Conservation (phyloP, 352 stramenopile genomes). For the Phytophthora pini region DNA sequence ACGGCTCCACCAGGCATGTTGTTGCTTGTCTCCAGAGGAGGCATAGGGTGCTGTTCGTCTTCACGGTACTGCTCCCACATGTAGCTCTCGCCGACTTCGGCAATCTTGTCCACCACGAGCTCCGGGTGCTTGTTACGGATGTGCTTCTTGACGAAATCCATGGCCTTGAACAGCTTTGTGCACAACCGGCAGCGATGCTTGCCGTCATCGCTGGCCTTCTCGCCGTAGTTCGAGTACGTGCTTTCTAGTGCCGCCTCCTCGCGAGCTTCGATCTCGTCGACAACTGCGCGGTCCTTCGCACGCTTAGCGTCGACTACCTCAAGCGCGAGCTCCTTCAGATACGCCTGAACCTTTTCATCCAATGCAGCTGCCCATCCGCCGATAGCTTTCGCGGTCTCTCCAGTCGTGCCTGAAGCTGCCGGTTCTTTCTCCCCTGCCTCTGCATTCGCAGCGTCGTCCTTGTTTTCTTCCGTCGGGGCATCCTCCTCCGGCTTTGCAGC, state of each 20-base stretch:
- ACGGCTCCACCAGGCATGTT: slow-evolving; percentile 57
- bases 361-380: slow-evolving; percentile 78
- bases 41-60: slow-evolving; percentile 78
- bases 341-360: slow-evolving; percentile 79
- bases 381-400: slow-evolving; percentile 51
- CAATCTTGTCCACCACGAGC: slow-evolving; percentile 83
- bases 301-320: slow-evolving; percentile 56
- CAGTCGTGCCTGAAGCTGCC: slow-evolving; percentile 5
- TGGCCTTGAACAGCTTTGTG: slow-evolving; percentile 88
- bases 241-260: slow-evolving; percentile 77
- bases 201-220: slow-evolving; percentile 83
- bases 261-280: slow-evolving; percentile 77
- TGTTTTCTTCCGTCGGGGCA: slow-evolving; percentile 27
- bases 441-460: slow-evolving; percentile 24
- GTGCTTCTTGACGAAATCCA: slow-evolving; percentile 91
- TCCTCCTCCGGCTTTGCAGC: slow-evolving; percentile 16
- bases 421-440: slow-evolving; percentile 32
- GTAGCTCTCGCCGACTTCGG: slow-evolving; percentile 82
- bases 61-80: slow-evolving; percentile 91
- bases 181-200: slow-evolving; percentile 87
- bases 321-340: slow-evolving; percentile 62
- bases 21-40: slow-evolving; percentile 77
- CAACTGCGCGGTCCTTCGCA: slow-evolving; percentile 63
- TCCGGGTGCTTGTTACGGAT: slow-evolving; percentile 90
- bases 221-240: slow-evolving; percentile 84